Evolutionary conservation across 2,329 filamentous ascomycete species (phyloP).

Genomic region (Colletotrichum truncatum): DNA sequence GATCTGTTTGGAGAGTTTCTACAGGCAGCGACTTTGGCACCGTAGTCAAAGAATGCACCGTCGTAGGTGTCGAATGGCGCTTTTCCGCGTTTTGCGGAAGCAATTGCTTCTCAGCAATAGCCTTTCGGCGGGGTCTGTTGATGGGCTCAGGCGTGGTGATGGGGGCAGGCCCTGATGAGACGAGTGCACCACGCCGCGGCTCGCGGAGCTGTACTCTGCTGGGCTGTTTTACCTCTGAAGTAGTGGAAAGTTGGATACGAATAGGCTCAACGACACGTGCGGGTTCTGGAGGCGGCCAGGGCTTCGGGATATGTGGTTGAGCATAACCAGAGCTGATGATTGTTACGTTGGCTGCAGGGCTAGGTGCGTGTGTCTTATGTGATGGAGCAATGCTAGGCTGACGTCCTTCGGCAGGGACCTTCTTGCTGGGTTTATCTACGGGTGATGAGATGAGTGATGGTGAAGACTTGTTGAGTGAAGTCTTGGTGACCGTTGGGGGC

Average conservation of each 20-base stretch:
- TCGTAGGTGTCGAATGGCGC: conserved; percentile 11
- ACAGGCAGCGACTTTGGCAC: neutral
- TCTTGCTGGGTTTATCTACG: neutral
- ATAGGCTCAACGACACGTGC: neutral
- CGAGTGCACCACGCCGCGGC: conserved; percentile 7
- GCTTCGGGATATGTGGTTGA: neutral
- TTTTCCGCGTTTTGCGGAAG: neutral
- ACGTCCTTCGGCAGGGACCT: neutral
- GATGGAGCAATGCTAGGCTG: neutral
- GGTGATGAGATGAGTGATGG: neutral
- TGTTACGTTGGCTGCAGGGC: neutral
- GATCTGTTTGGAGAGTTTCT: neutral
- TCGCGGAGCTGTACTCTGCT: neutral
- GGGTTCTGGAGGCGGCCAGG: conserved; percentile 15
- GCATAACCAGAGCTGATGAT: conserved; percentile 12
- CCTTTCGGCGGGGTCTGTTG: neutral
- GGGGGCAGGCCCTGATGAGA: neutral
- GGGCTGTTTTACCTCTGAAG: neutral
- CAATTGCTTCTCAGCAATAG: neutral
- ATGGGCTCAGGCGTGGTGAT: neutral
- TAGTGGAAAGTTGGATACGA: neutral
- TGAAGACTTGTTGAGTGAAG: neutral
- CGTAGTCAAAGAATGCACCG: neutral
- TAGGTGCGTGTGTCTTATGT: neutral
- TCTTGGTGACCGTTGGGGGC: neutral